Percentiles rank a stretch among this genome's conserved stretches.
phyloP scores from a whole-genome alignment of 805 yeast genomes.

The Phaffomyces thermotolerans region DNA sequence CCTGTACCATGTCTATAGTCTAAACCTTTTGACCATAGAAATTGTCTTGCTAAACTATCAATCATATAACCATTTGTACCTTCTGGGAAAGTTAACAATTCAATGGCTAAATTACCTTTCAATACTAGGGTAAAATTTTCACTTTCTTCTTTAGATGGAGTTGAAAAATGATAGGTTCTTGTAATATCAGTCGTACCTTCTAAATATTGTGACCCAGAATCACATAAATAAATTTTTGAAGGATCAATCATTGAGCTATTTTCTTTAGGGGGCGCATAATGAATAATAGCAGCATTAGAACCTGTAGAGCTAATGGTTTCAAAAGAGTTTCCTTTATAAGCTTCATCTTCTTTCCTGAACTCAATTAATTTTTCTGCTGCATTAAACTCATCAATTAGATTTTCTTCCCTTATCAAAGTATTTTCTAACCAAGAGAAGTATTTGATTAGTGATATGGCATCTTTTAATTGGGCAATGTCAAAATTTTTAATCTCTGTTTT shows the following conservation, averaged over 20 bases:
- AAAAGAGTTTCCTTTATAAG: conserved; percentile 64
- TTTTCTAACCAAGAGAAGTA: conserved; percentile 81
- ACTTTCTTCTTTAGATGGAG: conserved; percentile 50
- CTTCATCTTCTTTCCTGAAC: conserved; percentile 45
- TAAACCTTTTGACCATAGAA: conserved; percentile 72
- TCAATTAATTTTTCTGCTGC: conserved; percentile 55
- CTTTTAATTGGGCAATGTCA: conserved; percentile 69
- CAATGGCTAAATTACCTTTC: conserved; percentile 87
- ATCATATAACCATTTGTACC: conserved; percentile 69
- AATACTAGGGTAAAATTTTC: conserved; percentile 77
- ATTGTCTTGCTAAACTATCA: conserved; percentile 79
- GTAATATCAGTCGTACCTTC: conserved; percentile 98
- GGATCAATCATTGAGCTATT: conserved; percentile 57
- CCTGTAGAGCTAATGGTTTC: conserved; percentile 76
- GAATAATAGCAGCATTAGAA: conserved; percentile 67
- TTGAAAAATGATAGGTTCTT: conserved; percentile 66
- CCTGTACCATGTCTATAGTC: conserved; percentile 95
- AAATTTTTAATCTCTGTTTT: conserved; percentile 64
- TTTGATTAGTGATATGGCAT: conserved; percentile 68
- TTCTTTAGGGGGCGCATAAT: conserved; percentile 61
- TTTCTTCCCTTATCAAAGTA: conserved; percentile 34
- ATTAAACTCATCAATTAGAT: conserved; percentile 52
- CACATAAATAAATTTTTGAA: conserved; percentile 64
- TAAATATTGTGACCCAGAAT: conserved; percentile 85
- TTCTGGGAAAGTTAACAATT: conserved; percentile 69